Conservation (phyloP, 2,329 filamentous ascomycete species). For the Dothideomycetes sp. region DNA sequence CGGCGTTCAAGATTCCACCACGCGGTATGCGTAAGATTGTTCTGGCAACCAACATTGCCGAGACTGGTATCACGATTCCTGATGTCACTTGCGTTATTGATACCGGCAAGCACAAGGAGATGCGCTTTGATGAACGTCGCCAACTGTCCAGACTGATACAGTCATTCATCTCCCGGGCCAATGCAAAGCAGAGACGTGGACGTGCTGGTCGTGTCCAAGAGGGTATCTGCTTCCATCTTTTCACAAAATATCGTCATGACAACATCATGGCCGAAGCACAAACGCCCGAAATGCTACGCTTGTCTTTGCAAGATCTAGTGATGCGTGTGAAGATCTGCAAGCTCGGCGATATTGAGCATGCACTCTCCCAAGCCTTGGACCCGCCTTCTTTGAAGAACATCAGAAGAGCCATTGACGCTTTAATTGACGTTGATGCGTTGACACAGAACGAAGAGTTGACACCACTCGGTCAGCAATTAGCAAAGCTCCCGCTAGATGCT, state of each 20-base stretch:
- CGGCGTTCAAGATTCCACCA: conserved; percentile 78
- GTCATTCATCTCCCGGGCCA: conserved; percentile 89
- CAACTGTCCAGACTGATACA: conserved; percentile 87
- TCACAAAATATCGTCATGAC: conserved; percentile 83
- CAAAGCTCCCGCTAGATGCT: conserved; percentile 81
- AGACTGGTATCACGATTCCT: conserved; percentile 96
- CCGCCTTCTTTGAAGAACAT: conserved; percentile 88
- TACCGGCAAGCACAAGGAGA: conserved; percentile 92
- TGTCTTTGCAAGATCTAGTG: conserved; percentile 88
- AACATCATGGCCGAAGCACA: conserved; percentile 78
- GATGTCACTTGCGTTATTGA: conserved; percentile 97
- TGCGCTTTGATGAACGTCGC: conserved; percentile 87
- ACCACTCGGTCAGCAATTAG: conserved; percentile 73
- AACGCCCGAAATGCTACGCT: conserved; percentile 87
- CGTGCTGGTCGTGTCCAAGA: conserved; percentile 92
- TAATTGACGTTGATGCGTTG: conserved; percentile 85
- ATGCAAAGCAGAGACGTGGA: conserved; percentile 88
- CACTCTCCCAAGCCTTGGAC: conserved; percentile 76
- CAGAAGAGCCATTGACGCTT: conserved; percentile 78
- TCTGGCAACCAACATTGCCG: conserved; percentile 92
- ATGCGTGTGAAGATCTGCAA: conserved; percentile 97
- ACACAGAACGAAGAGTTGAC: conserved; percentile 76
- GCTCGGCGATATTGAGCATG: conserved; percentile 84
- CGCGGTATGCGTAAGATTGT: conserved; percentile 82
- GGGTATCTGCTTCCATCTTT: conserved; percentile 90